Percentiles rank a stretch among this genome's conserved stretches.
phyloP scores from a whole-genome alignment of 306 rosid species.

The Sechiopsis laciniata region DNA sequence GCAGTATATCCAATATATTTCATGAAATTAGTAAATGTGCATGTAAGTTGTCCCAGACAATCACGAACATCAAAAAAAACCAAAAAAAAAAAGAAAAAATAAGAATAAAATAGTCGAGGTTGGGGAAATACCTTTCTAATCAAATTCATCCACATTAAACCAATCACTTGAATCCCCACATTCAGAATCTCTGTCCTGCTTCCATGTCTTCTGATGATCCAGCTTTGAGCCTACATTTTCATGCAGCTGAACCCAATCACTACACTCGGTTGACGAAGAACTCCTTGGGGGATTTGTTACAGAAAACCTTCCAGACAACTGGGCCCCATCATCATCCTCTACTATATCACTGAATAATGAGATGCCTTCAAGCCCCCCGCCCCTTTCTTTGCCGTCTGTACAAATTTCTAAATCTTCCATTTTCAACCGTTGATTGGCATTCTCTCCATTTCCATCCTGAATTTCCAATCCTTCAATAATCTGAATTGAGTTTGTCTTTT shows the following conservation, averaged over 20 bases:
- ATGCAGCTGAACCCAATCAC: slow-evolving; percentile 75
- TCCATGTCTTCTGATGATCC: slow-evolving; percentile 25
- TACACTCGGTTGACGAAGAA: slow-evolving; percentile 54
- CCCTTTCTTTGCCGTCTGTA: slow-evolving; percentile 33
- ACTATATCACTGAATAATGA: slow-evolving; percentile 63
- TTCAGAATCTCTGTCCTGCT: slow-evolving; percentile 52
- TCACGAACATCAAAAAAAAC: too few species aligned
- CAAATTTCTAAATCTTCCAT: slow-evolving; percentile 39
- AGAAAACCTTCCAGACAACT: slow-evolving; percentile 38
- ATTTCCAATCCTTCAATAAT: slow-evolving; percentile 37
- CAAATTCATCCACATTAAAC: slow-evolving; percentile 66
- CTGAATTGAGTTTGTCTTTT: slow-evolving; percentile 30
- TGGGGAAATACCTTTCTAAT: slow-evolving; percentile 28
- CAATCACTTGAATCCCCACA: slow-evolving; percentile 81
- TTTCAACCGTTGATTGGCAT: slow-evolving; percentile 41
- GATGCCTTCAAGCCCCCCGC: slow-evolving; percentile 42
- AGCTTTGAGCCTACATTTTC: slow-evolving; percentile 33
- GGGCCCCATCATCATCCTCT: slow-evolving; percentile 50
- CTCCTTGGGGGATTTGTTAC: slow-evolving; percentile 32
- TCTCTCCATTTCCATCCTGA: slow-evolving; percentile 30
- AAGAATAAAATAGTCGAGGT: background rate
- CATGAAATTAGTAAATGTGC: too few species aligned
- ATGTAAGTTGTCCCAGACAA: too few species aligned
- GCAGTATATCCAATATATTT: too few species aligned
- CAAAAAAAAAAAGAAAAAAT: too few species aligned